phyloP scores from a whole-genome alignment of 2,329 filamentous ascomycete genomes.

The Penicillium occitanis region DNA sequence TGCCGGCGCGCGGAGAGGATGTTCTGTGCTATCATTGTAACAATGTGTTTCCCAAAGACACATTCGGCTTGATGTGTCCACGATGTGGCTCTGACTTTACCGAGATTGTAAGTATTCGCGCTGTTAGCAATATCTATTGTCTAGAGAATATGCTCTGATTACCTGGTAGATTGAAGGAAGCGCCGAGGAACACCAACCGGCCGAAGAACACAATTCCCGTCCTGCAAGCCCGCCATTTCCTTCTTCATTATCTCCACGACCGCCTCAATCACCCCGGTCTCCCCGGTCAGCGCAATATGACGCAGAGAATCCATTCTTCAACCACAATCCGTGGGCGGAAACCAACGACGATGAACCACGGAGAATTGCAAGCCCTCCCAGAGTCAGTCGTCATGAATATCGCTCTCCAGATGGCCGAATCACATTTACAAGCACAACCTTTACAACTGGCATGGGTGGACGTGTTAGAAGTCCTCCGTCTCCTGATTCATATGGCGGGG shows the following conservation, averaged over 20 bases:
- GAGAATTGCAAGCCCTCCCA: slow-evolving; percentile 25
- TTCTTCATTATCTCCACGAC: slow-evolving; percentile 1
- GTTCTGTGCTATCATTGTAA: slow-evolving; percentile 83
- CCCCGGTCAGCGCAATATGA: slow-evolving; percentile 29
- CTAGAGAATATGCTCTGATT: not conserved
- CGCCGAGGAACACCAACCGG: slow-evolving; percentile 27
- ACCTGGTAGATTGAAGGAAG: slow-evolving; percentile 35
- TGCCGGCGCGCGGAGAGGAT: slow-evolving; percentile 57
- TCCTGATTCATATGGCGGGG: slow-evolving; percentile 21
- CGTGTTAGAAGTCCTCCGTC: slow-evolving; percentile 24
- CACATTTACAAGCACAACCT: slow-evolving; percentile 38
- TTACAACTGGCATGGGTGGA: slow-evolving; percentile 26
- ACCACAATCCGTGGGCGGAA: slow-evolving; percentile 51
- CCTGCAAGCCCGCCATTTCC: slow-evolving; percentile 5
- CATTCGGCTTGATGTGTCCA: slow-evolving; percentile 70
- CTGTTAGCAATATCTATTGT: slow-evolving; percentile 5
- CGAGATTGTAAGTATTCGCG: slow-evolving; percentile 66
- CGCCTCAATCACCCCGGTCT: slow-evolving; percentile 30
- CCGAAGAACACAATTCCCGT: slow-evolving; percentile 26
- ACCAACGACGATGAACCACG: slow-evolving; percentile 49
- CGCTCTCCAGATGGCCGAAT: slow-evolving; percentile 51
- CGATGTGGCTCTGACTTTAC: slow-evolving; percentile 74
- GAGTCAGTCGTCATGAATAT: slow-evolving; percentile 39
- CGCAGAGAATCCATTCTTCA: slow-evolving; percentile 36
- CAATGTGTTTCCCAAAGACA: slow-evolving; percentile 76